phyloP scores from a whole-genome alignment of 345 rosid species.

The Nasturtium officinale region DNA sequence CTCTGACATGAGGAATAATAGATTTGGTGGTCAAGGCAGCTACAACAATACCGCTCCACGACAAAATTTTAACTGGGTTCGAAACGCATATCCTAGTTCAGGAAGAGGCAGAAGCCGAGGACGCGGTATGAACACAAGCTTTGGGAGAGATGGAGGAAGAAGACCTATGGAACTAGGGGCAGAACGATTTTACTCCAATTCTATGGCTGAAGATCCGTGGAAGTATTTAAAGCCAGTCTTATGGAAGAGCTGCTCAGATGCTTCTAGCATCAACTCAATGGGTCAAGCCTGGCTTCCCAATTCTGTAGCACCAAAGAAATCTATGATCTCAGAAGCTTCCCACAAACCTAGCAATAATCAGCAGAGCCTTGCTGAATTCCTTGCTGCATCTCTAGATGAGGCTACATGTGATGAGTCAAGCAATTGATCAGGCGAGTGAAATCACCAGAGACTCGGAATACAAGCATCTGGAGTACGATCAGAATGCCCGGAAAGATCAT shows the following conservation, averaged over 20 bases:
- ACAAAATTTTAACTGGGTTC: slow-evolving; percentile 49
- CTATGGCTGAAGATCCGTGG: slow-evolving; percentile 94
- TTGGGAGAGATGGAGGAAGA: slow-evolving; percentile 54
- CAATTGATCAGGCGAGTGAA: slow-evolving; percentile 32
- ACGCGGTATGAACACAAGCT: slow-evolving; percentile 38
- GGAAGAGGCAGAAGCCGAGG: slow-evolving; percentile 58
- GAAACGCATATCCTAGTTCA: slow-evolving; percentile 44
- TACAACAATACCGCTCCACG: slow-evolving; percentile 44
- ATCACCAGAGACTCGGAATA: not conserved
- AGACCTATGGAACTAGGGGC: slow-evolving; percentile 44
- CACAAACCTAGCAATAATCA: slow-evolving; percentile 46
- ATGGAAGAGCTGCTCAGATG: slow-evolving; percentile 54
- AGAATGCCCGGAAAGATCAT: not conserved
- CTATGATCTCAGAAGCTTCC: slow-evolving; percentile 49
- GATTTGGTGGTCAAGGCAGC: slow-evolving; percentile 42
- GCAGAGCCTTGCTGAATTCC: slow-evolving; percentile 82
- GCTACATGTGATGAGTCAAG: slow-evolving; percentile 45
- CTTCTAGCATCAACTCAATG: slow-evolving; percentile 34
- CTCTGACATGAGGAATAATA: slow-evolving; percentile 46
- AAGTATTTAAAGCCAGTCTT: slow-evolving; percentile 55
- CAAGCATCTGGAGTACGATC: slow-evolving; percentile 13
- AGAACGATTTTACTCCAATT: slow-evolving; percentile 54
- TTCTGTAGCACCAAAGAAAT: slow-evolving; percentile 54
- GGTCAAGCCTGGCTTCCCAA: slow-evolving; percentile 64
- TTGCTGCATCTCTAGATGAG: slow-evolving; percentile 76